A percentile compares a stretch with the other conserved stretches of the same genome.
These are phyloP conservation scores for Nadsonia starkeyi-henricii DNA, from an alignment of 1,139 yeast species.

Conservation along the genomic window DNA sequence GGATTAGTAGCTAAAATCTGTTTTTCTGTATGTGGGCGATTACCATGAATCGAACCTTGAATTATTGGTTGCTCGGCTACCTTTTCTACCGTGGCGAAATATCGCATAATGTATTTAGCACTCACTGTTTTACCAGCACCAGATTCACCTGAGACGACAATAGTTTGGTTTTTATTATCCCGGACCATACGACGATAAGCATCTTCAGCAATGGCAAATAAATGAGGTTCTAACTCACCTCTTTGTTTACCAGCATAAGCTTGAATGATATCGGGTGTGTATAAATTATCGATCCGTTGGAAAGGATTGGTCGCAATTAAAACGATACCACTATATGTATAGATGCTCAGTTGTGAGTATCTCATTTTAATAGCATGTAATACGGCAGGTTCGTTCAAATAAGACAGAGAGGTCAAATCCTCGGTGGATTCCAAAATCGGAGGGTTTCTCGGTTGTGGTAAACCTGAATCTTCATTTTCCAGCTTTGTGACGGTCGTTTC, in stretches of 20 bases:
- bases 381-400: constrained; percentile 83
- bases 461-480: not conserved
- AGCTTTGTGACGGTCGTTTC: constrained; percentile 1
- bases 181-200: constrained; percentile 93
- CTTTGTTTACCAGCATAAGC: constrained; percentile 86
- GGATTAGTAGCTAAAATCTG: constrained; percentile 96
- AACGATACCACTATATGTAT: constrained; percentile 94
- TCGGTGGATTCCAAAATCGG: constrained; percentile 89
- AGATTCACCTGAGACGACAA: constrained; percentile 93
- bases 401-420: constrained; percentile 82
- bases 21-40: constrained; percentile 53
- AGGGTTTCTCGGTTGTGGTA: constrained; percentile 66
- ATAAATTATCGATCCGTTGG: constrained; percentile 79
- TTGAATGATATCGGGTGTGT: constrained; percentile 83
- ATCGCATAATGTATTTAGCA: constrained; percentile 95
- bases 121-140: constrained; percentile 98
- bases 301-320: constrained; percentile 94
- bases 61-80: constrained; percentile 24
- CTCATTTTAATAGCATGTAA: constrained; percentile 85
- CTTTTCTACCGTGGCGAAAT: constrained; percentile 81
- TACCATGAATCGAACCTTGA: constrained; percentile 43
- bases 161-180: constrained; percentile 77
- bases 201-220: constrained; percentile 95
- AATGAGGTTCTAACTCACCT: constrained; percentile 92
- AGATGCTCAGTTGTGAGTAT: constrained; percentile 77